Percentiles rank a stretch among this genome's conserved stretches.
phyloP scores from a whole-genome alignment of 495 filamentous ascomycete species.

The Aspergillus diversus region DNA sequence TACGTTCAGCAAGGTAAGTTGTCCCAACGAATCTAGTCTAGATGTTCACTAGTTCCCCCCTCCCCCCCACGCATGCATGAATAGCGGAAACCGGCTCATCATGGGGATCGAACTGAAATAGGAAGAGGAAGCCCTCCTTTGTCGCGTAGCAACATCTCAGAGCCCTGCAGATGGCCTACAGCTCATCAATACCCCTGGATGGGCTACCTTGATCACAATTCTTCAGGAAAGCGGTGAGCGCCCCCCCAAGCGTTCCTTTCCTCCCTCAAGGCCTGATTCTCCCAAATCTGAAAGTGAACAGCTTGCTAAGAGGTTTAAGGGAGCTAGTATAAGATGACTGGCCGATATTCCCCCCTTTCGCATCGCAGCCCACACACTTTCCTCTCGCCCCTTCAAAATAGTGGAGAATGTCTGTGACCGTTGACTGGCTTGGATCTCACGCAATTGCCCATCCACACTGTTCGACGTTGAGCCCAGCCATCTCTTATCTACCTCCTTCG shows the following conservation, averaged over 20 bases:
- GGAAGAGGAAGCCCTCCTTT: conserved; percentile 90
- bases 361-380: neutral
- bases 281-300: conserved; percentile 63
- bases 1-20: conserved; percentile 78
- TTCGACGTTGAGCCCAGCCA: neutral
- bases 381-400: neutral
- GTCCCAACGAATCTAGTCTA: neutral
- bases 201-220: conserved; percentile 91
- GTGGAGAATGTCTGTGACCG: neutral
- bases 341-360: conserved; percentile 11
- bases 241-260: conserved; percentile 68
- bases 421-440: neutral
- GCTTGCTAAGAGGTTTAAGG: conserved; percentile 98
- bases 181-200: conserved; percentile 81
- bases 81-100: neutral
- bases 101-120: conserved; percentile 35
- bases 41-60: neutral
- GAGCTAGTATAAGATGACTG: conserved; percentile 83
- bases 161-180: conserved; percentile 78
- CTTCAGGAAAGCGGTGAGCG: conserved; percentile 96
- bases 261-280: conserved; percentile 43
- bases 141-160: conserved; percentile 76
- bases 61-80: conserved; percentile 21
- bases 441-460: neutral
- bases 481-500: neutral